A percentile compares a stretch with the other conserved stretches of the same genome.
Conservation (phyloP, 1,139 yeast genomes). For the Schizosaccharomyces versatilis region DNA sequence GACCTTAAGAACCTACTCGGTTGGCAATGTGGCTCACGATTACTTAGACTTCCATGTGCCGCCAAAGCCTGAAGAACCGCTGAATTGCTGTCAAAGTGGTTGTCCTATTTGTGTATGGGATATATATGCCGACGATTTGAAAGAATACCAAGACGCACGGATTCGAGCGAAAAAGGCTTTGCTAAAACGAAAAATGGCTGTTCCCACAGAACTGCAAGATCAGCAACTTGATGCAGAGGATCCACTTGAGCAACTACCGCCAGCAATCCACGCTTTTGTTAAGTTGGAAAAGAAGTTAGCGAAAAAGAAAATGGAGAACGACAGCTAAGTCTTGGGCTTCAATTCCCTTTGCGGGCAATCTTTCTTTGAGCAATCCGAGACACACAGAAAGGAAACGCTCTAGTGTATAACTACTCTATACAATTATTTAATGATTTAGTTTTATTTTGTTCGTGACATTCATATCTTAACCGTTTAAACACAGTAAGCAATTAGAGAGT, state of each 20-base stretch:
- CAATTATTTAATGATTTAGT: no score
- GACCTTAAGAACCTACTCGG: background rate
- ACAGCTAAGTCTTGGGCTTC: no score
- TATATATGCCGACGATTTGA: slow-evolving; percentile 61
- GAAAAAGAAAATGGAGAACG: background rate
- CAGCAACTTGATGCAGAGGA: background rate
- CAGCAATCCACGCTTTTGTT: background rate
- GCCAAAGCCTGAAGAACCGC: slow-evolving; percentile 64
- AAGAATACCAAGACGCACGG: slow-evolving; percentile 51
- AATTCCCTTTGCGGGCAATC: no score
- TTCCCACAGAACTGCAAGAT: background rate
- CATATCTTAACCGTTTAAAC: no score
- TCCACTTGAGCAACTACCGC: background rate
- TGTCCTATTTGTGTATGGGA: slow-evolving; percentile 97
- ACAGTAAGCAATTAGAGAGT: no score
- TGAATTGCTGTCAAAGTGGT: slow-evolving; percentile 93
- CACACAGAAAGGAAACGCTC: no score
- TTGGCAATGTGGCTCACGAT: background rate
- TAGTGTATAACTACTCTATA: no score
- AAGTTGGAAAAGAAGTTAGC: background rate
- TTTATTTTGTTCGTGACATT: no score
- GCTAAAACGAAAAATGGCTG: background rate
- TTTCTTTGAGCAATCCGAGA: no score
- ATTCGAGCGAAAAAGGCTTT: slow-evolving; percentile 25
- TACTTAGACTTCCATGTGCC: slow-evolving; percentile 48